Conservation (phyloP, 2,329 filamentous ascomycete species). For the Periconia digitata region DNA sequence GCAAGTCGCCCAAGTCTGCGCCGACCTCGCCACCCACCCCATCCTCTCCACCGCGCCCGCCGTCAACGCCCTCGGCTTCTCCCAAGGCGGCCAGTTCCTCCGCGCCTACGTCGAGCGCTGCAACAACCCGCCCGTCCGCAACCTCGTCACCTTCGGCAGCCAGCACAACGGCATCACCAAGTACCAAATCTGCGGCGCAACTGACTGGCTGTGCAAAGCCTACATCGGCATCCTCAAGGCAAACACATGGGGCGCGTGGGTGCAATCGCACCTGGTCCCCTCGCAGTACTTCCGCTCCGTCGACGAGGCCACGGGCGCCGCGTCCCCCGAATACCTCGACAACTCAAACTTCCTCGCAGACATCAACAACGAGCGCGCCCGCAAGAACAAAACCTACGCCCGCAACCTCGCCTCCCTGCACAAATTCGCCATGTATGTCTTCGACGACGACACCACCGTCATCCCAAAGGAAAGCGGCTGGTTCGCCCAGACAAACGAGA, state of each 20-base stretch:
- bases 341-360: slow-evolving; percentile 88
- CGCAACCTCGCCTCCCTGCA: slow-evolving; percentile 68
- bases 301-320: slow-evolving; percentile 57
- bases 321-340: slow-evolving; percentile 68
- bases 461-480: slow-evolving; percentile 88
- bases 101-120: slow-evolving; percentile 87
- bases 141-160: slow-evolving; percentile 82
- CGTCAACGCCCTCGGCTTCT: slow-evolving; percentile 91
- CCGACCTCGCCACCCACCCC: slow-evolving; percentile 71
- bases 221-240: slow-evolving; percentile 76
- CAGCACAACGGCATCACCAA: slow-evolving; percentile 90
- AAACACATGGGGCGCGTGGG: slow-evolving; percentile 77
- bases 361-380: slow-evolving; percentile 85
- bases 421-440: slow-evolving; percentile 86
- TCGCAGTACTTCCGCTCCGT: slow-evolving; percentile 90
- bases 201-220: slow-evolving; percentile 79
- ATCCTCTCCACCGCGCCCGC: slow-evolving; percentile 80
- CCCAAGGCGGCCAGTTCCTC: slow-evolving; percentile 95
- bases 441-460: slow-evolving; percentile 81
- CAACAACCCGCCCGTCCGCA: slow-evolving; percentile 72
- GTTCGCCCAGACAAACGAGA: slow-evolving; percentile 78
- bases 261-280: slow-evolving; percentile 80
- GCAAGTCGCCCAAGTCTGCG: slow-evolving; percentile 77
- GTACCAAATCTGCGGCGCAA: slow-evolving; percentile 71
- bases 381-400: slow-evolving; percentile 75